phyloP scores from a whole-genome alignment of 2,329 filamentous ascomycete species.

The Ceratocystiopsis sp. region DNA sequence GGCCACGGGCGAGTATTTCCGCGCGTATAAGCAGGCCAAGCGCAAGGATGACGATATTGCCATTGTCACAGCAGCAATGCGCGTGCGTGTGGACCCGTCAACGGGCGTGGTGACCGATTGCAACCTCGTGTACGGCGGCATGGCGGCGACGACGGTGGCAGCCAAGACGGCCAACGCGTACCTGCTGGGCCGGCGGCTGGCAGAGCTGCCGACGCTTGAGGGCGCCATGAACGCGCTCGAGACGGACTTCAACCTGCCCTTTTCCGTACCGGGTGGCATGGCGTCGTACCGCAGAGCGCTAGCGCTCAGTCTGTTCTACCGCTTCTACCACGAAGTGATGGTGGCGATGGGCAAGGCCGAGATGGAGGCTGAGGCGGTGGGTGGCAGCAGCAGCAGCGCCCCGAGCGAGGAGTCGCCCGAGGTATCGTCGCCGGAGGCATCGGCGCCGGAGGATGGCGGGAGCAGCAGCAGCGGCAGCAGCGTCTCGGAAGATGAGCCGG shows the following conservation, averaged over 20 bases:
- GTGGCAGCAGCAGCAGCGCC: no score
- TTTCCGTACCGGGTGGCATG: slow-evolving; percentile 92
- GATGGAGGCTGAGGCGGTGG: slow-evolving; percentile 3
- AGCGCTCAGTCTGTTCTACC: slow-evolving; percentile 87
- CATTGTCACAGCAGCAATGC: slow-evolving; percentile 79
- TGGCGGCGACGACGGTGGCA: slow-evolving; percentile 82
- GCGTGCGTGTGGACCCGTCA: slow-evolving; percentile 44
- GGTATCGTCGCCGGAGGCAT: no score
- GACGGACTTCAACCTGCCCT: slow-evolving; percentile 72
- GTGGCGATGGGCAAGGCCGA: slow-evolving; percentile 33
- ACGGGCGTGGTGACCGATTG: slow-evolving; percentile 56
- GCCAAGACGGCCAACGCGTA: slow-evolving; percentile 64
- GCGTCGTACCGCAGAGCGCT: slow-evolving; percentile 86
- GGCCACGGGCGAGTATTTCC: slow-evolving; percentile 64
- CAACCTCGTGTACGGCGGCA: slow-evolving; percentile 81
- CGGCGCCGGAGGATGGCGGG: no score
- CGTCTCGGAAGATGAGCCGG: slow-evolving; percentile 3
- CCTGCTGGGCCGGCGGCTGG: slow-evolving; percentile 61
- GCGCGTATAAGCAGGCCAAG: slow-evolving; percentile 92
- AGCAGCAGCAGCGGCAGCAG: no score
- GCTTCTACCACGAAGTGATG: slow-evolving; percentile 85
- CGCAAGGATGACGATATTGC: slow-evolving; percentile 97
- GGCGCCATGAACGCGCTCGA: slow-evolving; percentile 82
- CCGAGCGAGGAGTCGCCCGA: no score
- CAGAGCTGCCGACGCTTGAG: slow-evolving; percentile 69